These are phyloP conservation scores for Calcarisporium arbuscula DNA, from an alignment of 2,329 filamentous ascomycete species.

Conservation along the genomic window DNA sequence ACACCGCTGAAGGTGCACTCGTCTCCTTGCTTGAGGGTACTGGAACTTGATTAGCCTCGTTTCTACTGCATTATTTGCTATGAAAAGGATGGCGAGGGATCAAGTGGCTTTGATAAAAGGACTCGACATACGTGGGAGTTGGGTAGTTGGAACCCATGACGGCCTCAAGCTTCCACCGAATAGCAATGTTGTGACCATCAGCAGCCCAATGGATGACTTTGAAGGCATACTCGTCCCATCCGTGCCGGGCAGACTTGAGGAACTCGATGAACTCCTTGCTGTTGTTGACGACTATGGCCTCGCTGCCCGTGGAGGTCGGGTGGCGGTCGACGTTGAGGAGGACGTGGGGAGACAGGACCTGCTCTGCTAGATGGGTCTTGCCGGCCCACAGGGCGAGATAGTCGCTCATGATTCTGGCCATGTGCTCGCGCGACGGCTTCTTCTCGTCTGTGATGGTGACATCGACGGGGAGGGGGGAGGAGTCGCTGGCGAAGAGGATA, in stretches of 20 bases:
- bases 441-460: no score
- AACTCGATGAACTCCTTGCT: slow-evolving; percentile 3
- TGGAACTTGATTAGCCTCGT: not conserved
- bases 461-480: no score
- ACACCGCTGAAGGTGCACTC: slow-evolving; percentile 6
- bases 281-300: slow-evolving; percentile 1
- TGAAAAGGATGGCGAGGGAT: no score
- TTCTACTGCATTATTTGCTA: no score
- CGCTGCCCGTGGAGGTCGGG: slow-evolving; percentile 5
- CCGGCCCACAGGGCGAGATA: slow-evolving; percentile 7
- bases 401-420: not conserved
- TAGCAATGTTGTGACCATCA: slow-evolving; percentile 3
- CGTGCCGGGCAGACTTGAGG: slow-evolving; percentile 1
- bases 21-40: slow-evolving; percentile 6
- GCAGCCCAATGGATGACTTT: slow-evolving; percentile 7
- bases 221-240: slow-evolving; percentile 7
- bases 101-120: no score
- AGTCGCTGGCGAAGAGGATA: no score
- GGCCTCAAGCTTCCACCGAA: slow-evolving; percentile 8
- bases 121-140: slow-evolving; percentile 6
- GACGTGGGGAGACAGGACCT: slow-evolving; percentile 5
- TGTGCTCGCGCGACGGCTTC: not conserved
- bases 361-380: slow-evolving; percentile 2
- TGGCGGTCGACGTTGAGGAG: slow-evolving; percentile 5
- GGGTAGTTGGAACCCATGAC: slow-evolving; percentile 7